Base-by-base conservation (phyloP, 139 green algal species). In the Coccomyxa sp. region DNA sequence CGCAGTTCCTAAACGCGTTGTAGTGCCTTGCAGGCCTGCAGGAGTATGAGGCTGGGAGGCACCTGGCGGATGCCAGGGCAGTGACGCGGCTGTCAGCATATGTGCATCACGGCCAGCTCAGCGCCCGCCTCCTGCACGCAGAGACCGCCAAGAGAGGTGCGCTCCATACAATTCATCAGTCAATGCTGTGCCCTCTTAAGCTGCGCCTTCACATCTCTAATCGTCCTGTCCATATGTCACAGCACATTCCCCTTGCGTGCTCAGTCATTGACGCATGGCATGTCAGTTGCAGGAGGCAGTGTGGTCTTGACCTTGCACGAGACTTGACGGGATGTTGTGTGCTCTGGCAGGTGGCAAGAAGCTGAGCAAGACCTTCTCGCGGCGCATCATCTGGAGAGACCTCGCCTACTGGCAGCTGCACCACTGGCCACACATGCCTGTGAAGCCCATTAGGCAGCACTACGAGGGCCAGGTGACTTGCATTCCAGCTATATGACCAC, bases 321-420 rank as follows among this genome's bases (percentile, higher is more conserved):
- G n/a, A n/a, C n/a, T n/a, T n/a, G n/a, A n/a, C n/a, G n/a, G n/a
- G n/a, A n/a, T n/a, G n/a, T n/a, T n/a, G n/a, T n/a, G n/a, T n/a
- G n/a, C n/a, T n/a, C n/a, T 10, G 10, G 44, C 50, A 64, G 80
- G 73, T 39, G 81, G 37, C n/a, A 39, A 75, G 54, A 14, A 64
- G 0, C 39, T 86, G 22, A 88, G 79, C 74, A 90, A 90, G 76
- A 91, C 87, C 8, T 91, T 91, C 79, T 78, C 78, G 77, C 78
- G 89, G 31, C 87, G 90, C 12, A 78, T 93, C 34, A 75, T 88
- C 8, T 95, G 89, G 89, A 76, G 90, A 0, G 90, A 95, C 72
- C 82, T 95, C 37, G 86, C 89, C 7, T 92, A 93, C 85, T 95
- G 90, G 90, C 85, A 90, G 85, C 86, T 95, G 73, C 70, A 88